Percentiles rank a stretch among this genome's conserved stretches.
Conservation (phyloP, 768 basidiomycete species). For the Dendrothele bispora region DNA sequence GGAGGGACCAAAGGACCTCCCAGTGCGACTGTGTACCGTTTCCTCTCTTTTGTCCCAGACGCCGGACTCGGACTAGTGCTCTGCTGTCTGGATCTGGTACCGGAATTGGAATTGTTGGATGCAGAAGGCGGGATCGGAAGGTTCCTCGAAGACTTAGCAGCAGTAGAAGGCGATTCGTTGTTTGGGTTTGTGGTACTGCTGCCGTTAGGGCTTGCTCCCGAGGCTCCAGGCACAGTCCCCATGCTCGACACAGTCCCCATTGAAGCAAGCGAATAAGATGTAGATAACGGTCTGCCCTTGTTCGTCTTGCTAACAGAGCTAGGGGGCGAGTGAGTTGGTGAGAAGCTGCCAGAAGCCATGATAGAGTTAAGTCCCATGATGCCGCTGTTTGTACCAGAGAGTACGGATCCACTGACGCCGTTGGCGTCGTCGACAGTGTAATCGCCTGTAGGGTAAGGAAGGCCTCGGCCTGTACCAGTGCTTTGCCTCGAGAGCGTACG, state of each 20-base stretch:
- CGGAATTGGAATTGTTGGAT: constrained; percentile 39
- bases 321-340: constrained; percentile 49
- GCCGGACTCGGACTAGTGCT: constrained; percentile 69
- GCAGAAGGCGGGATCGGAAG: constrained; percentile 37
- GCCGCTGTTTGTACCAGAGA: too few species aligned
- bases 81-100: too few species aligned
- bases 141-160: constrained; percentile 15
- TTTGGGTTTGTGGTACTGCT: constrained; percentile 41
- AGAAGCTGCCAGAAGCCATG: constrained; percentile 44
- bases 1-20: constrained; percentile 66
- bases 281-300: constrained; percentile 3
- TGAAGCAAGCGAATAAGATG: constrained; percentile 13
- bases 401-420: too few species aligned
- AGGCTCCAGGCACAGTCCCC: background rate
- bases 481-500: constrained; percentile 4
- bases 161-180: constrained; percentile 18
- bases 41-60: constrained; percentile 64
- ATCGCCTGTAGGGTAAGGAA: constrained; percentile 84
- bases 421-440: constrained; percentile 74
- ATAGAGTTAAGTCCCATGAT: too few species aligned
- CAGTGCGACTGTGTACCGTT: constrained; percentile 84
- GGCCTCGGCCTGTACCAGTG: constrained; percentile 44
- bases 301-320: constrained; percentile 7
- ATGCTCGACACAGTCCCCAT: constrained; percentile 23
- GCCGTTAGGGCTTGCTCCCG: constrained; percentile 20